Evolutionary conservation across 306 rosid species (phyloP).

Genomic region (Argentina anserina): DNA sequence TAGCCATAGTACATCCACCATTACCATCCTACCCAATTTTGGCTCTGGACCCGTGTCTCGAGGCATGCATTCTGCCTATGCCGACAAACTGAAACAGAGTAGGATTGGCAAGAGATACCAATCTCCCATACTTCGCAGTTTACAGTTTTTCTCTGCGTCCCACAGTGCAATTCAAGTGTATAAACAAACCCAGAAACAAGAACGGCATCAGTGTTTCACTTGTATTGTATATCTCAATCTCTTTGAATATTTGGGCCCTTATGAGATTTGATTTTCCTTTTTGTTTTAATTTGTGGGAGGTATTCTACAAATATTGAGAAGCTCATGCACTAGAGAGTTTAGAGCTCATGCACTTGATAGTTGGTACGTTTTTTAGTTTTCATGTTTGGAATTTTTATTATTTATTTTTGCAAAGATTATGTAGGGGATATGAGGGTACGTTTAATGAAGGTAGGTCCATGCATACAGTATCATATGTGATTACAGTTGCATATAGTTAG

Average conservation of each 20-base stretch:
- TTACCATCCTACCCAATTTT: not conserved
- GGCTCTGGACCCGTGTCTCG: not conserved
- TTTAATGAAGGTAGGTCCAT: not conserved
- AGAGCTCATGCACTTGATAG: no score
- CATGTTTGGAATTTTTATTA: no score
- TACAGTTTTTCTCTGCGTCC: not conserved
- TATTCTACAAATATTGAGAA: not conserved
- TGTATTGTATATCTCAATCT: not conserved
- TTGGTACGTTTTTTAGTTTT: not conserved
- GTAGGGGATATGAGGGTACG: not conserved
- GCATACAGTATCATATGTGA: not conserved
- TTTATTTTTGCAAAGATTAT: no score
- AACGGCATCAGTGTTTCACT: no score
- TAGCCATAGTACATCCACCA: not conserved
- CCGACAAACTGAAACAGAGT: not conserved
- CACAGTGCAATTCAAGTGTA: not conserved
- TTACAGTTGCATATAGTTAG: not conserved
- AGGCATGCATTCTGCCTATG: not conserved
- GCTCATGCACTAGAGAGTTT: not conserved
- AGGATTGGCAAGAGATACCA: not conserved
- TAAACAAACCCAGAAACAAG: slow-evolving; percentile 6
- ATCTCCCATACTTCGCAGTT: not conserved
- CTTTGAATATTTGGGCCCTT: not conserved
- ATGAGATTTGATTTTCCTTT: not conserved
- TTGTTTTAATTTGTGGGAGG: not conserved